Evolutionary conservation across 306 rosid genomes (phyloP), one percentile per base, ranked within the genome.

Genomic region (Cyamopsis tetragonoloba): DNA sequence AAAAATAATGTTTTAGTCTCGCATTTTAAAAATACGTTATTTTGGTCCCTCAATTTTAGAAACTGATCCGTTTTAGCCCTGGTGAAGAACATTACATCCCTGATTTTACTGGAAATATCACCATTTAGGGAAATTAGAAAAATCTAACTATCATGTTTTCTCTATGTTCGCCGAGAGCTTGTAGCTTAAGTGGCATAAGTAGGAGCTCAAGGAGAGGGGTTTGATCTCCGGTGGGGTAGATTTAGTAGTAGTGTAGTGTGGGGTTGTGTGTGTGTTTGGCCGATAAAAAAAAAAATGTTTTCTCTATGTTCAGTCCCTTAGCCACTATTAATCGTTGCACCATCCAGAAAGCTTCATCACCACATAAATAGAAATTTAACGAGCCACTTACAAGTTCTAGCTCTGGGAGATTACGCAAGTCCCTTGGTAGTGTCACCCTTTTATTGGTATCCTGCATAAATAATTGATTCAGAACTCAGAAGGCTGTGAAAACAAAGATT

Each of bases 401-500:
- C 10, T 48, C 85, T n/a, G 38, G 90, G 49, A 79, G 86, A 76
- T 81, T 81, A 48, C 96, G 95, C 10, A 92, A 69, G 46, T 92
- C 98, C 89, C 98, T 87, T 47, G 96, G 96, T 68, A 89, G 91
- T 35, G 63, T 59, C 50, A 89, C 68, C 76, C 73, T 85, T 86
- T 73, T 87, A 81, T 83, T 85, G 63, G 96, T 89, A 84, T 89
- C 96, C 96, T 92, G 89, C 84, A 48, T 68, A 78, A 56, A 62
- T 51, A 79, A 58, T 76, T 37, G 26, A 62, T 69, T 72, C 47
- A 77, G 78, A 15, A 62, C 69, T 72, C 47, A 77, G 78, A 15
- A 70, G 12, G 81, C 27, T 41, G 27, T 42, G 31, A 22, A 61
- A 24, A 18, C 22, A 51, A 42, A 37, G 14, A 59, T 6, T 39